A percentile compares a stretch with the other conserved stretches of the same genome.
phyloP scores from a whole-genome alignment of 345 rosid genomes.

The Bruguiera gymnorhiza region DNA sequence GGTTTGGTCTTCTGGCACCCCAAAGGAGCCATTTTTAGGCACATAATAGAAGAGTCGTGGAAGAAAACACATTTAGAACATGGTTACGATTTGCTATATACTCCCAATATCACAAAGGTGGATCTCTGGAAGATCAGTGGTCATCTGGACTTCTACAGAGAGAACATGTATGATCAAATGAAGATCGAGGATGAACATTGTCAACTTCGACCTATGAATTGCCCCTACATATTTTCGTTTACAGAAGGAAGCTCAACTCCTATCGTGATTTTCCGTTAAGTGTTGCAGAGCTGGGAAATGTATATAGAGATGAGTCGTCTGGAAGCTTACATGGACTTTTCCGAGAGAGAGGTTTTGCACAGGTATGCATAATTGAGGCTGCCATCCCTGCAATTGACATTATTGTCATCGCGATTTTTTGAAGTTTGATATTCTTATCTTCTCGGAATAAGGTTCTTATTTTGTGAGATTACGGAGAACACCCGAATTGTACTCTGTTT shows the following conservation, averaged over 20 bases:
- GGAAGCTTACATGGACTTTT: slow-evolving; percentile 97
- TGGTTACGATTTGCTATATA: slow-evolving; percentile 76
- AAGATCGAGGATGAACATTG: slow-evolving; percentile 80
- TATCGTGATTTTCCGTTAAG: slow-evolving; percentile 87
- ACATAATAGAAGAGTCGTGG: slow-evolving; percentile 87
- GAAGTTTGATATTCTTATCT: too few relatives aligned
- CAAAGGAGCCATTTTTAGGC: slow-evolving; percentile 79
- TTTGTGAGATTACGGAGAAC: background rate
- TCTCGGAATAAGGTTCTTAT: too few relatives aligned
- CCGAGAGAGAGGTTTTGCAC: slow-evolving; percentile 96
- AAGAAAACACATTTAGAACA: slow-evolving; percentile 66
- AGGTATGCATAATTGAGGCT: slow-evolving; percentile 39
- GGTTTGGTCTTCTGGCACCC: slow-evolving; percentile 99
- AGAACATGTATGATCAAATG: slow-evolving; percentile 96
- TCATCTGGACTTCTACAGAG: slow-evolving; percentile 89
- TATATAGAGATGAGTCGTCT: slow-evolving; percentile 87
- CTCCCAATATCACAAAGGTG: slow-evolving; percentile 95
- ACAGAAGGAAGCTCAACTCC: slow-evolving; percentile 85
- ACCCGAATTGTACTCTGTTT: background rate
- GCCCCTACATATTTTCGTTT: slow-evolving; percentile 85
- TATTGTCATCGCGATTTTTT: too few relatives aligned
- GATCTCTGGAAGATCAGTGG: slow-evolving; percentile 96
- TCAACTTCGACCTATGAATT: slow-evolving; percentile 98
- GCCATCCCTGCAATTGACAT: too few relatives aligned
- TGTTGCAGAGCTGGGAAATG: slow-evolving; percentile 96